These are phyloP conservation scores for Hypseocharis bilobata DNA, from an alignment of 441 rosid genomes.

Conservation along the genomic window DNA sequence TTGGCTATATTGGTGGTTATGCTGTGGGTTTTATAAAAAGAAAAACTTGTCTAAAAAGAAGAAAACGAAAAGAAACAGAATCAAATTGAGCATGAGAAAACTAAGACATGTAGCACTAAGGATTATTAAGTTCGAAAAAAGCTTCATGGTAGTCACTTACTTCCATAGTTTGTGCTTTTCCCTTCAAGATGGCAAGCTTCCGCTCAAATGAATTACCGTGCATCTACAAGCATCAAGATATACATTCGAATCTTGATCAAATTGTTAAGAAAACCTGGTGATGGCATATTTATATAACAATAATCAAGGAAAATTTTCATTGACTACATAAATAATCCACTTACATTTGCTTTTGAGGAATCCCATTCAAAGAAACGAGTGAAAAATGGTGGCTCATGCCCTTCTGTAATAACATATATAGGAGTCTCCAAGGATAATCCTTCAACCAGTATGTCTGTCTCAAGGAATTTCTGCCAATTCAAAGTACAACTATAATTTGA, in stretches of 20 bases:
- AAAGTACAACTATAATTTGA: slow-evolving; percentile 13
- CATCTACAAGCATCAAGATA: slow-evolving; percentile 39
- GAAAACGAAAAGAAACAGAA: too few relatives aligned
- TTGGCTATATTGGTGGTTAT: too few relatives aligned
- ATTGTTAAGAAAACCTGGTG: slow-evolving; percentile 3
- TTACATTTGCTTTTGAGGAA: slow-evolving; percentile 63
- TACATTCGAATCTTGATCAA: slow-evolving; percentile 9
- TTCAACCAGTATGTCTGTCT: slow-evolving; percentile 47
- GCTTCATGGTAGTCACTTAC: slow-evolving; percentile 34
- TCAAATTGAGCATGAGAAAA: too few relatives aligned
- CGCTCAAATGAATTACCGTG: slow-evolving; percentile 86
- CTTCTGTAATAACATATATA: slow-evolving; percentile 61
- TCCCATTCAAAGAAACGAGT: slow-evolving; percentile 82
- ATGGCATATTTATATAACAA: not conserved
- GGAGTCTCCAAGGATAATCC: slow-evolving; percentile 56
- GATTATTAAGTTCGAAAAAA: too few relatives aligned
- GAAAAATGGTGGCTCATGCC: slow-evolving; percentile 72
- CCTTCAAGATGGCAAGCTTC: slow-evolving; percentile 66
- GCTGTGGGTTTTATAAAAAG: too few relatives aligned
- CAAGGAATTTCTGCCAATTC: slow-evolving; percentile 64
- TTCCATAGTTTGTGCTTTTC: slow-evolving; percentile 43
- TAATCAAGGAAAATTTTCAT: not conserved
- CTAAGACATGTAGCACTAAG: too few relatives aligned
- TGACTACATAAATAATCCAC: slow-evolving; percentile 18
- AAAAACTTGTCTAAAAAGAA: too few relatives aligned